These are phyloP conservation scores for Datisca glomerata DNA, from an alignment of 306 rosid species.

Conservation along the genomic window DNA sequence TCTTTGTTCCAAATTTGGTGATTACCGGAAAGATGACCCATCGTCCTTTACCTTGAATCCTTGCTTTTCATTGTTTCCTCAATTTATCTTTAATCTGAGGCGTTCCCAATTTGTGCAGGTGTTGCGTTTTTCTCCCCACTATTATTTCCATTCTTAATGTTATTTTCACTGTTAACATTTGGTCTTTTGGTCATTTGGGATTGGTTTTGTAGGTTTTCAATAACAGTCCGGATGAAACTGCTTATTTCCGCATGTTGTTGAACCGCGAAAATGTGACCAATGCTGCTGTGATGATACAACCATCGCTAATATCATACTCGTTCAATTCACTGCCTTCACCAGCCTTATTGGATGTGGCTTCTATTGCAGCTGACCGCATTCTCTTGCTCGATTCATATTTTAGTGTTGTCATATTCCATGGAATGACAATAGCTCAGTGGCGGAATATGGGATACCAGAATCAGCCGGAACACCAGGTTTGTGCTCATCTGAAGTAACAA, in stretches of 20 bases:
- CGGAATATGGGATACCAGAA: slow-evolving; percentile 94
- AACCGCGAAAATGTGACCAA: slow-evolving; percentile 86
- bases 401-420: slow-evolving; percentile 90
- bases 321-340: slow-evolving; percentile 84
- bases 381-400: slow-evolving; percentile 86
- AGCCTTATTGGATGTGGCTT: slow-evolving; percentile 86
- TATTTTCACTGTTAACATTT: background rate
- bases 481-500: slow-evolving; percentile 12
- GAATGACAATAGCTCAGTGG: slow-evolving; percentile 99
- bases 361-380: slow-evolving; percentile 81
- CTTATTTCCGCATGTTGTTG: slow-evolving; percentile 84
- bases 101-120: slow-evolving; percentile 99
- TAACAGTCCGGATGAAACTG: slow-evolving; percentile 99
- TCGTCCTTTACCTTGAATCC: slow-evolving; percentile 82
- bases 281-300: slow-evolving; percentile 98
- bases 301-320: slow-evolving; percentile 78
- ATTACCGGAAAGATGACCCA: slow-evolving; percentile 94
- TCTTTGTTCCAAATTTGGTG: slow-evolving; percentile 92
- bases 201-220: slow-evolving; percentile 72
- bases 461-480: slow-evolving; percentile 78
- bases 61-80: slow-evolving; percentile 80
- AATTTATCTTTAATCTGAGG: slow-evolving; percentile 86
- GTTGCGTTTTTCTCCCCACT: slow-evolving; percentile 8
- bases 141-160: slow-evolving; percentile 5
- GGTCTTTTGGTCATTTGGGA: slow-evolving; percentile 6